Conservation (phyloP, 805 yeast species). For the Suhomyces prunicola region DNA sequence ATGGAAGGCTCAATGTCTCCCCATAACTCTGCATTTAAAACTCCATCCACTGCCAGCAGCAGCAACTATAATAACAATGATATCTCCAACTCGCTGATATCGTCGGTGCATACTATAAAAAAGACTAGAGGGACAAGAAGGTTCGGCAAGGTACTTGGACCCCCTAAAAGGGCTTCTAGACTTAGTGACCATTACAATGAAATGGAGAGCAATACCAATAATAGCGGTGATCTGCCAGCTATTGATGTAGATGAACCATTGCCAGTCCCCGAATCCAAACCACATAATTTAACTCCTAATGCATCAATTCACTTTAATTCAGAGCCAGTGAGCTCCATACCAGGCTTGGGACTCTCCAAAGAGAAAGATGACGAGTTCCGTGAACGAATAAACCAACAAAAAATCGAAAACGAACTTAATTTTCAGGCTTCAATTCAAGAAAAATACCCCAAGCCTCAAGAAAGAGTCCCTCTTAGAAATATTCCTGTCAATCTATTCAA, state of each 20-base stretch:
- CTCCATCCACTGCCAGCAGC: slow-evolving; percentile 10
- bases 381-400: slow-evolving; percentile 25
- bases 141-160: slow-evolving; percentile 42
- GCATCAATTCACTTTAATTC: not conserved
- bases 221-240: slow-evolving; percentile 4
- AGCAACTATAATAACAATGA: slow-evolving; percentile 1
- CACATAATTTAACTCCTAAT: not conserved
- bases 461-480: slow-evolving; percentile 17
- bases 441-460: not conserved
- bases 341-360: slow-evolving; percentile 7
- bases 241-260: not conserved
- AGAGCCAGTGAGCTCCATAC: not conserved
- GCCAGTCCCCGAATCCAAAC: not conserved
- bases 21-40: slow-evolving; percentile 6
- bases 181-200: slow-evolving; percentile 10
- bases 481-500: slow-evolving; percentile 16
- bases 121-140: slow-evolving; percentile 35
- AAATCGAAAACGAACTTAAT: slow-evolving; percentile 4
- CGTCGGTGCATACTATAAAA: slow-evolving; percentile 17
- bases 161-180: slow-evolving; percentile 46
- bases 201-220: not conserved
- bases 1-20: slow-evolving; percentile 8
- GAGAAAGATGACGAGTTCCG: slow-evolving; percentile 23
- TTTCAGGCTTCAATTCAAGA: not conserved
- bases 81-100: not conserved